Evolutionary conservation across 306 rosid species (phyloP).

Genomic region (Aeschynomene evenia): DNA sequence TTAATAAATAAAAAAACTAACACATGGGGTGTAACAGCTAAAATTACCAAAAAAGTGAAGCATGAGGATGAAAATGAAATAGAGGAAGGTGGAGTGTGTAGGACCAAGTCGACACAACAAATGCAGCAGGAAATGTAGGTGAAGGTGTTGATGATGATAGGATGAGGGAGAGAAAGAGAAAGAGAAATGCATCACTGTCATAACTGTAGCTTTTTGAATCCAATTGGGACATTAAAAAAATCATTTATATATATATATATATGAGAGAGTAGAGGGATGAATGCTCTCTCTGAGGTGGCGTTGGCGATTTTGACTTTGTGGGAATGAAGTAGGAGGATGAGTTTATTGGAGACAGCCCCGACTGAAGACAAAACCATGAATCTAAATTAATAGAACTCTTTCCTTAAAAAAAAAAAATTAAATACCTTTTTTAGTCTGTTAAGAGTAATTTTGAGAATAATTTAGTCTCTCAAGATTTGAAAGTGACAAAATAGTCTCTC

Average conservation of each 20-base stretch:
- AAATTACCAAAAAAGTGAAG: conserved; percentile 4
- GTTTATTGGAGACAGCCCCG: background rate
- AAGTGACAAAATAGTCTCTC: no score
- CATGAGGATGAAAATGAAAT: conserved; percentile 11
- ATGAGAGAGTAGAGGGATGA: no score
- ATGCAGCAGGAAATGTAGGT: conserved; percentile 9
- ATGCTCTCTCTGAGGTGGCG: background rate
- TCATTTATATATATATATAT: no score
- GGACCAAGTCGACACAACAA: conserved; percentile 47
- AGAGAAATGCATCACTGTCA: conserved; percentile 52
- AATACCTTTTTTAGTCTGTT: no score
- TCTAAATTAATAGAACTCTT: background rate
- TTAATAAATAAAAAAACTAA: background rate
- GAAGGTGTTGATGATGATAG: conserved; percentile 4
- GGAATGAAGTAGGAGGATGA: background rate
- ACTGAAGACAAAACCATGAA: conserved; percentile 8
- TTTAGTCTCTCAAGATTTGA: no score
- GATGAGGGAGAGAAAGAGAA: background rate
- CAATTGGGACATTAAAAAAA: conserved; percentile 4
- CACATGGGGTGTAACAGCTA: background rate
- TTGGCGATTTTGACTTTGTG: conserved; percentile 38
- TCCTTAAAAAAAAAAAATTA: no score
- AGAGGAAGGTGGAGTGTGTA: background rate
- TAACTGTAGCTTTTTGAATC: background rate
- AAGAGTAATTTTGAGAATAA: no score